phyloP scores from a whole-genome alignment of 2,329 filamentous ascomycete genomes.

The Aspergillus aculeatus region DNA sequence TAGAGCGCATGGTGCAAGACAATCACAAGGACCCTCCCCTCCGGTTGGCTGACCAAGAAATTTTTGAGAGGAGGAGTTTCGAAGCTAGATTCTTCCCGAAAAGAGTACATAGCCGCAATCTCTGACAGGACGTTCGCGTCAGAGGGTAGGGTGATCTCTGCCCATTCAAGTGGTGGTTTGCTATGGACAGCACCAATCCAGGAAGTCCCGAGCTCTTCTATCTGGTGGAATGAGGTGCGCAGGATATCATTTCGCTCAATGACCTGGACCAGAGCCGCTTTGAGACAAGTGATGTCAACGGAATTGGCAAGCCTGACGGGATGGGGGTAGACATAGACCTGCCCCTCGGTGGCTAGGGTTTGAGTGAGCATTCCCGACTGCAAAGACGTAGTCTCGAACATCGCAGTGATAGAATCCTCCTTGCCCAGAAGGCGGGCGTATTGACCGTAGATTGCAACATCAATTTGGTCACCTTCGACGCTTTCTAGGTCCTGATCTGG shows the following conservation, averaged over 20 bases:
- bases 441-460: conserved; percentile 13
- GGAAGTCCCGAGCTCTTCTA: conserved; percentile 18
- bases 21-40: conserved; percentile 50
- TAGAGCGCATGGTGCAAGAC: conserved; percentile 82
- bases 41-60: conserved; percentile 31
- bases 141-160: conserved; percentile 20
- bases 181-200: conserved; percentile 32
- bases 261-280: conserved; percentile 56
- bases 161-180: conserved; percentile 19
- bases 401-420: conserved; percentile 22
- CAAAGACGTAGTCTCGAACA: conserved; percentile 65
- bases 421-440: conserved; percentile 18
- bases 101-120: conserved; percentile 13
- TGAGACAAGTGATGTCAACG: conserved; percentile 51
- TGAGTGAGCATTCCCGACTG: conserved; percentile 81
- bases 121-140: conserved; percentile 14
- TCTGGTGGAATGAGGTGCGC: conserved; percentile 54
- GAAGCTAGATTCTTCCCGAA: conserved; percentile 22
- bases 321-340: conserved; percentile 74
- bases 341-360: conserved; percentile 53
- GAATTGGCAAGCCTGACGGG: conserved; percentile 51
- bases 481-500: conserved; percentile 9
- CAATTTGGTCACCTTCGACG: not conserved
- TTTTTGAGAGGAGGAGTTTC: conserved; percentile 33
- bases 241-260: conserved; percentile 60